Evolutionary conservation across 1,284 basidiomycete genomes (phyloP), one percentile per base, ranked within the genome.

Genomic region (Moesziomyces sp.): DNA sequence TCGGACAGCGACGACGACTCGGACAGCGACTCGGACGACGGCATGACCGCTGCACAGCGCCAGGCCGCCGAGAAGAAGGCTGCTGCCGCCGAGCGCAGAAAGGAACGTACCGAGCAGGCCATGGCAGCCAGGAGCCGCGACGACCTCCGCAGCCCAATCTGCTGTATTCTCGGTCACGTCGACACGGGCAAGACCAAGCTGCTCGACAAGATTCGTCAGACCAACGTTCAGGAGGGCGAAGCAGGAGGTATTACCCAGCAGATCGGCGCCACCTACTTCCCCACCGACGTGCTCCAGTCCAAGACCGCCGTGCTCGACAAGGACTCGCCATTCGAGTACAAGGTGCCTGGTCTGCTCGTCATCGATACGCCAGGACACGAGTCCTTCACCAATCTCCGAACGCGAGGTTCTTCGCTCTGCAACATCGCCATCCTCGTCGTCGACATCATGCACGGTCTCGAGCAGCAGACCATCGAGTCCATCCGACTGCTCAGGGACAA

Each of bases 261-360:
- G 85, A 99, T 99, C 78, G 97, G 97, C 88, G 97, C 97, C n/a
- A 99, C 97, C 0, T 99, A 97, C 88, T 99, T 99, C 90, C 97
- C 97, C 49, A 91, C 92, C 51, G 92, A 95, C n/a, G 94, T 94
- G 8, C 97, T 99, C 84, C 90, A 91, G 85, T 89, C 89, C 58
- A 99, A 99, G 88, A 98, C 96, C 1, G 87, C 88, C 19, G 94
- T 97, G 19, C 87, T 99, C 85, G 96, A 97, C 86, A 91, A 89
- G 86, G 91, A 93, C 76, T 90, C 90, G 63, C 86, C 86, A 38
- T 91, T 93, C 86, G 93, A 98, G 79, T 97, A 96, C 88, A 96
- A 98, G 86, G 91, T 98, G 66, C 97, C 97, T 35, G 97, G 97
- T 86, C 88, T 99, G 26, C 89, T 99, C 60, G 86, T 99, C 83